phyloP scores from a whole-genome alignment of 164 flowering plant genomes.

The Taxillus chinensis region DNA sequence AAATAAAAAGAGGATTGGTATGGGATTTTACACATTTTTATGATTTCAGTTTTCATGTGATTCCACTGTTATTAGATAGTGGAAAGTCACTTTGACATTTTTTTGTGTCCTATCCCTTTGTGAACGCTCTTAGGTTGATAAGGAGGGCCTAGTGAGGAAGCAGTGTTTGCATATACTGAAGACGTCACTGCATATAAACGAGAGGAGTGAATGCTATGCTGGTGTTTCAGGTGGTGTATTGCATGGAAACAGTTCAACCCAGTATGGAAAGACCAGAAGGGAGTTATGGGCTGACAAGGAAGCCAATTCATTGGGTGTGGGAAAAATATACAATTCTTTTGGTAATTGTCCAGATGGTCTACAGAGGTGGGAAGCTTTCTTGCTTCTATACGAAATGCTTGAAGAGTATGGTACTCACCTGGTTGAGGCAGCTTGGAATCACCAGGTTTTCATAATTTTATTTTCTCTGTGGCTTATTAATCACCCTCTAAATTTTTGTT shows the following conservation, averaged over 20 bases:
- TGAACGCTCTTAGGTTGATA: conserved; percentile 47
- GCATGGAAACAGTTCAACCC: conserved; percentile 15
- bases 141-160: conserved; percentile 74
- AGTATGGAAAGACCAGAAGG: conserved; percentile 47
- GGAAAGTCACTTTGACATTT: background rate
- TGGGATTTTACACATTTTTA: too few relatives aligned
- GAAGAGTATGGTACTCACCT: conserved; percentile 97
- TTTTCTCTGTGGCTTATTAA: background rate
- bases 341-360: conserved; percentile 22
- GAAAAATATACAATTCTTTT: conserved; percentile 21
- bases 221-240: conserved; percentile 20
- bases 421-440: conserved; percentile 97
- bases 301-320: conserved; percentile 84
- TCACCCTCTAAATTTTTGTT: background rate
- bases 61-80: background rate
- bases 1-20: conserved; percentile 87
- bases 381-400: conserved; percentile 95
- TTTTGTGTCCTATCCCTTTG: background rate
- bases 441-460: conserved; percentile 51
- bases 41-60: background rate
- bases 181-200: conserved; percentile 24
- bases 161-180: conserved; percentile 71
- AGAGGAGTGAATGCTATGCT: conserved; percentile 13
- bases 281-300: conserved; percentile 84
- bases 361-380: conserved; percentile 76